Percentiles rank a stretch among this genome's conserved stretches.
These are phyloP conservation scores for Amanita exitialis DNA, from an alignment of 768 basidiomycete species.

Conservation along the genomic window DNA sequence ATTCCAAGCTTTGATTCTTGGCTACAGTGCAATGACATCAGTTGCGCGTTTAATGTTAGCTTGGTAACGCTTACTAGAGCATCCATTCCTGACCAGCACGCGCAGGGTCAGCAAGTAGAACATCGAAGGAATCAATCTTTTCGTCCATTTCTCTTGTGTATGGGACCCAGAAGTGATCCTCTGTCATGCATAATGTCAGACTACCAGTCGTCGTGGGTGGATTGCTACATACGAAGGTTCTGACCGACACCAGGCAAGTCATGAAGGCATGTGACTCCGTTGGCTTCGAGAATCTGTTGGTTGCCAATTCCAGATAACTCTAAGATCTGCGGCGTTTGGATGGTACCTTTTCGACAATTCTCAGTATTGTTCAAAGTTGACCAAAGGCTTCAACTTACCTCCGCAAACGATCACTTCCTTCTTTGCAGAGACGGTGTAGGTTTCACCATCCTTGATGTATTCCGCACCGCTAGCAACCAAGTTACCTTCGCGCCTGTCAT, in stretches of 20 bases:
- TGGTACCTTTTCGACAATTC: slow-evolving; percentile 12
- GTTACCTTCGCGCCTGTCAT: not conserved
- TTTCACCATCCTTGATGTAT: not conserved
- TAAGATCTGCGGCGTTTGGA: slow-evolving; percentile 22
- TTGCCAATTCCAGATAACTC: slow-evolving; percentile 36
- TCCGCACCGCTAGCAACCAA: not conserved
- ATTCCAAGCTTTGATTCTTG: slow-evolving; percentile 4
- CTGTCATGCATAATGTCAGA: not conserved
- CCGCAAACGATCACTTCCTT: slow-evolving; percentile 28
- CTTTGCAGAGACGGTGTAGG: slow-evolving; percentile 12
- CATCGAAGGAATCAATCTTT: slow-evolving; percentile 3
- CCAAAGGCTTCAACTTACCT: slow-evolving; percentile 5
- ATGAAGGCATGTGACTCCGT: slow-evolving; percentile 28
- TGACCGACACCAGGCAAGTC: slow-evolving; percentile 33
- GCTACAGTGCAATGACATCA: not conserved
- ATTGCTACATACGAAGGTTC: slow-evolving; percentile 36
- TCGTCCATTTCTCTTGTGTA: slow-evolving; percentile 2
- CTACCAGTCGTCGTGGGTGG: slow-evolving; percentile 7
- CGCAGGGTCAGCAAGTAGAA: not conserved
- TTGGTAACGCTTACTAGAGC: not conserved
- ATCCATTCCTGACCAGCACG: slow-evolving; percentile 4
- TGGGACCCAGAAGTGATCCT: slow-evolving; percentile 6
- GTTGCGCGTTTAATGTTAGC: not conserved
- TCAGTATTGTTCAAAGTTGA: not conserved
- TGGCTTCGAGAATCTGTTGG: slow-evolving; percentile 17